Conservation (phyloP, 495 filamentous ascomycete genomes). For the Lineolata rhizophorae region DNA sequence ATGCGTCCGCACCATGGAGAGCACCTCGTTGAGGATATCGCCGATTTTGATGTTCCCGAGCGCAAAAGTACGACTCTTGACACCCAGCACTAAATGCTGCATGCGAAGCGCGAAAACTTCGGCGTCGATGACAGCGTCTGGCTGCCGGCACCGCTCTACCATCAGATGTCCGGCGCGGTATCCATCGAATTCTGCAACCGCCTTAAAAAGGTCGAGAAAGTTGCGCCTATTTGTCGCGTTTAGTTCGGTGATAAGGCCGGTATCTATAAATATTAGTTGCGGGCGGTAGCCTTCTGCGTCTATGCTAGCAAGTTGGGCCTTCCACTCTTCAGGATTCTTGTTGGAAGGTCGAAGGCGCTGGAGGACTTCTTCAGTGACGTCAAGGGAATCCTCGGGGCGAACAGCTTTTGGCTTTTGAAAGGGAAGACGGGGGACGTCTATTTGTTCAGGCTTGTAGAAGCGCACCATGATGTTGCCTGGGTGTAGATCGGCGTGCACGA, state of each 20-base stretch:
- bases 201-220: conserved; percentile 89
- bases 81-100: conserved; percentile 79
- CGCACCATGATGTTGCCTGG: conserved; percentile 99
- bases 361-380: conserved; percentile 77
- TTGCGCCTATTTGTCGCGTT: conserved; percentile 71
- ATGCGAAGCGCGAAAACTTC: conserved; percentile 90
- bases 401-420: conserved; percentile 75
- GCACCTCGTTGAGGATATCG: conserved; percentile 74
- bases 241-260: conserved; percentile 85
- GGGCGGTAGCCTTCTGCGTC: conserved; percentile 81
- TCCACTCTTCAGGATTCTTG: conserved; percentile 45
- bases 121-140: conserved; percentile 62
- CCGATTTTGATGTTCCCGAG: conserved; percentile 92
- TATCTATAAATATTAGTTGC: conserved; percentile 94
- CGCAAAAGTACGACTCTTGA: conserved; percentile 78
- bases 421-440: conserved; percentile 45
- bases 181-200: conserved; percentile 91
- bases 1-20: conserved; percentile 78
- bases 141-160: conserved; percentile 84
- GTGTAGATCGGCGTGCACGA: conserved; percentile 94
- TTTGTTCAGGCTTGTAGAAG: conserved; percentile 68
- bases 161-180: conserved; percentile 89
- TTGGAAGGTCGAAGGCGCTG: conserved; percentile 52
- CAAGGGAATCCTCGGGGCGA: conserved; percentile 19
- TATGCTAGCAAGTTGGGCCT: conserved; percentile 46